Conservation (phyloP, 345 rosid species). For the Acer negundo region DNA sequence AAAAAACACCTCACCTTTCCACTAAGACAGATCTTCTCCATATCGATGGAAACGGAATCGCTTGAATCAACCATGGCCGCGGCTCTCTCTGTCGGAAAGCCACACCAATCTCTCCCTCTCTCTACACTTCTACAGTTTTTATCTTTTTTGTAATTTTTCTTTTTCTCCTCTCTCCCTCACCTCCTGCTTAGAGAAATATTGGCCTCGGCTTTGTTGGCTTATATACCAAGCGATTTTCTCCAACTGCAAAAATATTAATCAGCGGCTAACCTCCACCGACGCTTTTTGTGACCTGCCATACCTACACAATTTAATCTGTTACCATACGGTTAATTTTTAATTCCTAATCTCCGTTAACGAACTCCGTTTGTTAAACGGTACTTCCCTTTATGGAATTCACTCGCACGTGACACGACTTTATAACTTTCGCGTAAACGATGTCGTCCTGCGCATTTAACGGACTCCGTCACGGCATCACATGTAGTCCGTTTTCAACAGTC, state of each 20-base stretch:
- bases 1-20: constrained; percentile 59
- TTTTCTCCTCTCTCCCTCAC: constrained; percentile 2
- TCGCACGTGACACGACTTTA: too few species aligned
- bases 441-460: background rate
- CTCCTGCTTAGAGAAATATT: background rate
- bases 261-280: constrained; percentile 46
- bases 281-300: constrained; percentile 16
- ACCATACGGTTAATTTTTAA: background rate
- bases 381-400: background rate
- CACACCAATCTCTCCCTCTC: constrained; percentile 9
- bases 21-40: constrained; percentile 82
- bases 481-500: too few species aligned
- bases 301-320: background rate
- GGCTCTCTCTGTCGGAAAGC: constrained; percentile 31
- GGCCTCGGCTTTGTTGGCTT: constrained; percentile 23
- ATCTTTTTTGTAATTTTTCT: background rate
- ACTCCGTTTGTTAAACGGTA: background rate
- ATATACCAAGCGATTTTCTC: constrained; percentile 38
- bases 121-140: background rate
- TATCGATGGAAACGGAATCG: constrained; percentile 61
- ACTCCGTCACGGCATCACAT: too few species aligned
- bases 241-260: constrained; percentile 8
- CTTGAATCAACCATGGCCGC: constrained; percentile 66
- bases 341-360: background rate
- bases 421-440: too few species aligned